phyloP scores from a whole-genome alignment of 2,329 filamentous ascomycete genomes.

The Penicillium glabrum region DNA sequence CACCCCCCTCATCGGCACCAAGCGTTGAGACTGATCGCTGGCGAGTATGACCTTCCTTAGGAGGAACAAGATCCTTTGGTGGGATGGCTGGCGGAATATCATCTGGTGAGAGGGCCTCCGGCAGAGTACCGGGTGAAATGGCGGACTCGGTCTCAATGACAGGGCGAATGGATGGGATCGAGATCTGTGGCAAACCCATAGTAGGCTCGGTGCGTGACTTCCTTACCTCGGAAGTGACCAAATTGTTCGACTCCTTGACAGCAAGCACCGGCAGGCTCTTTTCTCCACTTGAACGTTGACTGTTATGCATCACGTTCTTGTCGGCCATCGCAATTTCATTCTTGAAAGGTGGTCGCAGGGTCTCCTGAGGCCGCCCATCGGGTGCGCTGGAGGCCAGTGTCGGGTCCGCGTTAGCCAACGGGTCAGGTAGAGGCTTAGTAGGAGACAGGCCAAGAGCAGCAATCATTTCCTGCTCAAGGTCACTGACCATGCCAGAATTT shows the following conservation, averaged over 20 bases:
- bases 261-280: conserved; percentile 9
- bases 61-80: conserved; percentile 8
- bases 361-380: background rate
- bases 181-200: background rate
- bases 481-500: conserved; percentile 6
- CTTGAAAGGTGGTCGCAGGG: background rate
- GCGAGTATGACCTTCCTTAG: conserved; percentile 6
- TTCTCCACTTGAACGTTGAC: background rate
- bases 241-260: conserved; percentile 1
- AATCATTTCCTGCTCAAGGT: conserved; percentile 24
- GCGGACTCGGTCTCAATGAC: conserved; percentile 10
- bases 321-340: background rate
- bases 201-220: background rate
- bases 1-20: conserved; percentile 17
- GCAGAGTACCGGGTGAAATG: background rate
- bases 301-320: background rate
- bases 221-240: background rate
- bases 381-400: background rate
- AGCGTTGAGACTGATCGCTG: conserved; percentile 30
- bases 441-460: conserved; percentile 23
- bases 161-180: conserved; percentile 12
- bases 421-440: conserved; percentile 8
- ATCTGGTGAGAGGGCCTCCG: background rate
- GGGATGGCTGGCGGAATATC: conserved; percentile 1
- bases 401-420: background rate